These are phyloP conservation scores for Rauvolfia tetraphylla DNA, from an alignment of 257 asterid species.

Conservation along the genomic window DNA sequence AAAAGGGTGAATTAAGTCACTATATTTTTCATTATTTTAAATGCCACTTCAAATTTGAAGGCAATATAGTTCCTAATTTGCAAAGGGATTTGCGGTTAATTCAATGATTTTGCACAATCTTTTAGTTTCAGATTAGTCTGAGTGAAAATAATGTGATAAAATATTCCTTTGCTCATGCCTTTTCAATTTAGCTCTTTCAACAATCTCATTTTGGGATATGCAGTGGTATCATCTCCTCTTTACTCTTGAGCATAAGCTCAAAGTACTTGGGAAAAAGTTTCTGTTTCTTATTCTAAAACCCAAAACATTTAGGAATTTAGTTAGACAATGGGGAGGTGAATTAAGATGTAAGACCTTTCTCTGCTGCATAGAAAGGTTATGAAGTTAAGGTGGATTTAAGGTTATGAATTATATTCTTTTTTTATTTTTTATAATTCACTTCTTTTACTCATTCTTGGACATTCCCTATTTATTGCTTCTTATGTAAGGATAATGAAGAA, in stretches of 20 bases:
- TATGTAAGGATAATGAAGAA: slow-evolving; percentile 96
- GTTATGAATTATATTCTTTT: not conserved
- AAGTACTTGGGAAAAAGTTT: not conserved
- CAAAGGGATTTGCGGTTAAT: not conserved
- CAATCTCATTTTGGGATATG: not conserved
- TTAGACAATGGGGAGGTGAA: not conserved
- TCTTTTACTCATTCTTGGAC: not conserved
- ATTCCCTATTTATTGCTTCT: slow-evolving; percentile 13
- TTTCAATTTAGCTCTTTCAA: not conserved
- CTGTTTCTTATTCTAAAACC: not conserved
- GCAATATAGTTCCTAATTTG: not conserved
- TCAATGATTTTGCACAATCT: not conserved
- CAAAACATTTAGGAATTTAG: not conserved
- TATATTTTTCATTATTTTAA: too few species aligned
- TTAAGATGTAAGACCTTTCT: not conserved
- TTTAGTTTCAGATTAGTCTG: not conserved
- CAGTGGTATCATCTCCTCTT: not conserved
- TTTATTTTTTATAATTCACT: not conserved
- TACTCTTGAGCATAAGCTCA: not conserved
- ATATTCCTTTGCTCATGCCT: not conserved
- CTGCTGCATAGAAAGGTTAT: not conserved
- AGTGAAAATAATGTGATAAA: not conserved
- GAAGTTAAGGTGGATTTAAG: not conserved
- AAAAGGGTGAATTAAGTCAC: too few species aligned
- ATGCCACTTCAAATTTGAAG: not conserved